Evolutionary conservation across 2,329 filamentous ascomycete species (phyloP).

Genomic region (Epichloe typhina): DNA sequence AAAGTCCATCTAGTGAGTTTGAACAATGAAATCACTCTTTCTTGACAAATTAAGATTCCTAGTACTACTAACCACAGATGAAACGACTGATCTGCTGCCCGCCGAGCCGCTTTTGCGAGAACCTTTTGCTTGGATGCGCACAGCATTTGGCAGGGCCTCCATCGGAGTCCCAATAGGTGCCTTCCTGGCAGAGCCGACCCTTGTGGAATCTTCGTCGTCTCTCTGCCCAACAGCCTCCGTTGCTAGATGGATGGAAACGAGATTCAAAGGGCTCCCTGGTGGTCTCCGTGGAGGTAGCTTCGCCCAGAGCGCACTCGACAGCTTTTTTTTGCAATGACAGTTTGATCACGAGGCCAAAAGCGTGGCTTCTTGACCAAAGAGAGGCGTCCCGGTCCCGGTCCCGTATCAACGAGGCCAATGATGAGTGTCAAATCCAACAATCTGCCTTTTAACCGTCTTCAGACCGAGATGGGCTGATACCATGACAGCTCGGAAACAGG

Average conservation of each 20-base stretch:
- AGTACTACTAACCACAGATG: background rate
- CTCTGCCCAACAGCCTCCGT: constrained; percentile 4
- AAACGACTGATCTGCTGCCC: background rate
- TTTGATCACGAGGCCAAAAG: constrained; percentile 5
- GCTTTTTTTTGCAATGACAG: constrained; percentile 6
- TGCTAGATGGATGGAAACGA: constrained; percentile 6
- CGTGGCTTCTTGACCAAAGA: too few species aligned
- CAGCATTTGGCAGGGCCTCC: constrained; percentile 3
- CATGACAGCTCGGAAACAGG: too few species aligned
- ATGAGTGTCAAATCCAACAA: too few species aligned
- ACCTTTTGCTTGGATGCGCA: constrained; percentile 6
- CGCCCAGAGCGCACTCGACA: constrained; percentile 4
- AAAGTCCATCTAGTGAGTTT: too few species aligned
- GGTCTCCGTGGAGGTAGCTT: constrained; percentile 7
- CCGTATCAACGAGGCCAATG: too few species aligned
- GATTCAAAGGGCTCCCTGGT: constrained; percentile 7
- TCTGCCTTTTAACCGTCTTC: too few species aligned
- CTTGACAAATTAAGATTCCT: too few species aligned
- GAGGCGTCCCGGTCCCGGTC: too few species aligned
- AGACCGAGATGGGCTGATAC: too few species aligned
- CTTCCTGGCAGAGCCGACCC: background rate
- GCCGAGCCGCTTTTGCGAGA: constrained; percentile 4
- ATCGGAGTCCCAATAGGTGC: background rate
- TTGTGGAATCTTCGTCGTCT: background rate
- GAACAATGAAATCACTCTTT: too few species aligned